Base-by-base conservation (phyloP, 2,329 filamentous ascomycete species). In the Lachnellula suecica region DNA sequence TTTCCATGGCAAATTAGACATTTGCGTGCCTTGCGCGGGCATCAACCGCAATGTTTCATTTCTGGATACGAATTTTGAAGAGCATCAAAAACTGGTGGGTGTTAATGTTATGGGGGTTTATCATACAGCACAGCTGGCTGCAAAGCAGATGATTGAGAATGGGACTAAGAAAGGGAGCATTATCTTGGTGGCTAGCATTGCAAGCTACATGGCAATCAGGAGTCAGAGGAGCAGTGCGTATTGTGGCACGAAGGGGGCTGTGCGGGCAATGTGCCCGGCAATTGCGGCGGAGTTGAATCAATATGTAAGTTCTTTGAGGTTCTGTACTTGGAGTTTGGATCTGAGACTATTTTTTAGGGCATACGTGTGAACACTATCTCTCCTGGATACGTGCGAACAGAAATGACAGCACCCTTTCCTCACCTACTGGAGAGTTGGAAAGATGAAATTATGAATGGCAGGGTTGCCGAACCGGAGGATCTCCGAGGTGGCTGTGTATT, bases 181-280 rank as follows among this genome's bases (percentile, higher is more conserved):
- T 47, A 70, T 82, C 10, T 63, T 81, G 3, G 74, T 81, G 0
- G 78, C 78, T 1, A 79, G 76, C 48, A 81, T 81, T 59, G 77
- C 78, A 0, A 74, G 74, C 24, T 69, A 77, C 49, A 76, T 79
- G 57, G 77, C 77, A 0, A 74, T 79, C 17, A 70, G 74, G 8
- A 74, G 72, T 13, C 76, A 81, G 60, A 63, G 71, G 29, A 75
- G 72, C 43, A 74, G 71, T 37, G 73, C 72, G 4, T 78, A 78
- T 48, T 76, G 74, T 58, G 74, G 70, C 2, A 73, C 70, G 0
- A 79, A 78, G 58, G 75, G 74, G 0, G 74, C 75, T 0, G 75
- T 78, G 17, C 64, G 69, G 38, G 71, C 72, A 0, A 76, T 78
- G 74, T 71, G 70, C 51, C 68, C 74, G 1, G 70, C 72, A 0